phyloP scores from a whole-genome alignment of 371 early-diverging fungal species.

The Circinella minor region DNA sequence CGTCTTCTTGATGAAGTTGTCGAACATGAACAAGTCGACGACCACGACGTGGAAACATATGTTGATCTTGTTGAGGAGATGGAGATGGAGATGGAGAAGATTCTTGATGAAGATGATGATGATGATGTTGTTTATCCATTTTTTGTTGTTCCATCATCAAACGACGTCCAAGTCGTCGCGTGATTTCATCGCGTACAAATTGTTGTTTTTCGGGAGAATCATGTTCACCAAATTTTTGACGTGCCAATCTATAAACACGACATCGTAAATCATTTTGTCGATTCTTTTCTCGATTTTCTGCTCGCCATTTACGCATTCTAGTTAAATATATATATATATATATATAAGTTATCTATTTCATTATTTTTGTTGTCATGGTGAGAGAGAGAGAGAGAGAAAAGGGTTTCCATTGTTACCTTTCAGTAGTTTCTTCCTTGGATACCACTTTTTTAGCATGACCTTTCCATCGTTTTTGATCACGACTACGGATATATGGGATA shows the following conservation, averaged over 20 bases:
- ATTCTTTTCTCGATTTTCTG: constrained; percentile 64
- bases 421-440: constrained; percentile 49
- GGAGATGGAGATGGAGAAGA: background rate
- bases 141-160: constrained; percentile 22
- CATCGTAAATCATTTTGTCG: constrained; percentile 69
- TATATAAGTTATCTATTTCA: background rate
- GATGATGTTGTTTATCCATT: constrained; percentile 9
- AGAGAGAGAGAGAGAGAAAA: background rate
- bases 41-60: constrained; percentile 14
- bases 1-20: constrained; percentile 12
- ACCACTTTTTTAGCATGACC: constrained; percentile 54
- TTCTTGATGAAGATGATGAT: constrained; percentile 6
- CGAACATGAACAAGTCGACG: constrained; percentile 1
- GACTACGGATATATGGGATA: constrained; percentile 51
- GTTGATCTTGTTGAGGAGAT: background rate
- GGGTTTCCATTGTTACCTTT: constrained; percentile 34
- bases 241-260: constrained; percentile 69
- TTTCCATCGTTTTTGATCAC: constrained; percentile 59
- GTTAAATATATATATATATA: background rate
- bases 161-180: constrained; percentile 35
- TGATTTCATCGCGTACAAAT: constrained; percentile 66
- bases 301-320: constrained; percentile 64
- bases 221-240: constrained; percentile 62
- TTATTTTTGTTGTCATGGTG: background rate
- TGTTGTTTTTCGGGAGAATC: constrained; percentile 59